phyloP scores from a whole-genome alignment of 805 yeast species.

The Hanseniaspora pseudoguilliermondii region DNA sequence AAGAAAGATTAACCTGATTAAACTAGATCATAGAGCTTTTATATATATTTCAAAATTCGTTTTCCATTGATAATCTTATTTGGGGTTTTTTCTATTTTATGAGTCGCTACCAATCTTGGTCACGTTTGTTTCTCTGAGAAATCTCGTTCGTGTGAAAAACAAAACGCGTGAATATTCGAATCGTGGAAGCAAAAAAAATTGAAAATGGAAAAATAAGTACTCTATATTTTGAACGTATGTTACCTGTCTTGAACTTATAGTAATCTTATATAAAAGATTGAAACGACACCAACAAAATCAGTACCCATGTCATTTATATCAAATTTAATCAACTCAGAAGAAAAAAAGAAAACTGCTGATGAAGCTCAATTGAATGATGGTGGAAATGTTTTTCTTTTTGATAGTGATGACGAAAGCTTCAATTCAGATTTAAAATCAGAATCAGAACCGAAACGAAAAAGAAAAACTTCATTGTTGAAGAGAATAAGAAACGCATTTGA shows the following conservation, averaged over 20 bases:
- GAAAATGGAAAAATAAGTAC: too few species aligned
- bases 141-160: too few species aligned
- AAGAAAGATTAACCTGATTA: neutral
- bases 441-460: constrained; percentile 20
- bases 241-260: too few species aligned
- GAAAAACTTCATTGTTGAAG: constrained; percentile 8
- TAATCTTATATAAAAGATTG: too few species aligned
- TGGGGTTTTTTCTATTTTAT: too few species aligned
- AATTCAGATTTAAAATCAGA: constrained; percentile 14
- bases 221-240: too few species aligned
- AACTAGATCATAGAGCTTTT: neutral
- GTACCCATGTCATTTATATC: neutral
- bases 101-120: too few species aligned
- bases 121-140: too few species aligned
- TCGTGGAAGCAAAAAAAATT: neutral
- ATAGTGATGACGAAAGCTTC: constrained; percentile 13
- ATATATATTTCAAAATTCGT: neutral
- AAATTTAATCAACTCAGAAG: neutral
- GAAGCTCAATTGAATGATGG: neutral
- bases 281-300: neutral
- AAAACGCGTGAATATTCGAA: too few species aligned
- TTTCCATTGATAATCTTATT: too few species aligned
- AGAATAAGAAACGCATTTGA: constrained; percentile 13
- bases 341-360: neutral
- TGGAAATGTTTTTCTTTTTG: constrained; percentile 1